Conservation (phyloP, 768 basidiomycete genomes). For the Boletus vinaceobasis region DNA sequence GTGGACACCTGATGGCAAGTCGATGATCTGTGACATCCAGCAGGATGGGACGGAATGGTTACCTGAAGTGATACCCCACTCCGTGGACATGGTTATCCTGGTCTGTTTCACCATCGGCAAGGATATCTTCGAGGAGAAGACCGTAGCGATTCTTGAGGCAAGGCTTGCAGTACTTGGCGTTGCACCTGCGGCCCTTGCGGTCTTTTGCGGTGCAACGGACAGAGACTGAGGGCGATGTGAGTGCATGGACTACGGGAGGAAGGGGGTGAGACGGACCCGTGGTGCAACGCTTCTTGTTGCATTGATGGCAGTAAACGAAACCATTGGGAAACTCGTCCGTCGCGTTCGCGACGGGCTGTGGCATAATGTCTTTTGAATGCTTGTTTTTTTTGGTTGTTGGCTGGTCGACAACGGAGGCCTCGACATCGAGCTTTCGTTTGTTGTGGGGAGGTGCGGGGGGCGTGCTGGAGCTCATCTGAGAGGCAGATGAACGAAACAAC, state of each 20-base stretch:
- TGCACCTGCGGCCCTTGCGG: conserved; percentile 43
- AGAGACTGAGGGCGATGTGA: conserved; percentile 24
- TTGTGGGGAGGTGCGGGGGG: conserved; percentile 27
- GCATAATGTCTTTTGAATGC: conserved; percentile 27
- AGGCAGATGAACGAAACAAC: conserved; percentile 35
- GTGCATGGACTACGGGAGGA: neutral
- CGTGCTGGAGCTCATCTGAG: conserved; percentile 32
- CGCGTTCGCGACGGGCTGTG: conserved; percentile 17
- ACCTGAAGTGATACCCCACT: conserved; percentile 53
- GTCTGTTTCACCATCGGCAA: conserved; percentile 32
- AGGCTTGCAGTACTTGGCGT: conserved; percentile 55
- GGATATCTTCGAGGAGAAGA: conserved; percentile 39
- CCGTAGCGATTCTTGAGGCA: conserved; percentile 72
- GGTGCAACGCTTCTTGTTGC: conserved; percentile 56
- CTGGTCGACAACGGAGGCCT: conserved; percentile 13
- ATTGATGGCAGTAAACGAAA: conserved; percentile 68
- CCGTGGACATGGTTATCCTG: conserved; percentile 27
- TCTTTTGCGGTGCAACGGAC: conserved; percentile 38
- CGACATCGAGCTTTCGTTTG: conserved; percentile 51
- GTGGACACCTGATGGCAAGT: conserved; percentile 54
- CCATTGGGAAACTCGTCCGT: conserved; percentile 35
- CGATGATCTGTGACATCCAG: conserved; percentile 10
- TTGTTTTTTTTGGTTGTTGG: conserved; percentile 21
- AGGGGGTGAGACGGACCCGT: conserved; percentile 37
- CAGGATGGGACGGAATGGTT: conserved; percentile 11